These are phyloP conservation scores for Solanum chiquidenum DNA, from an alignment of 257 asterid species.

Conservation along the genomic window DNA sequence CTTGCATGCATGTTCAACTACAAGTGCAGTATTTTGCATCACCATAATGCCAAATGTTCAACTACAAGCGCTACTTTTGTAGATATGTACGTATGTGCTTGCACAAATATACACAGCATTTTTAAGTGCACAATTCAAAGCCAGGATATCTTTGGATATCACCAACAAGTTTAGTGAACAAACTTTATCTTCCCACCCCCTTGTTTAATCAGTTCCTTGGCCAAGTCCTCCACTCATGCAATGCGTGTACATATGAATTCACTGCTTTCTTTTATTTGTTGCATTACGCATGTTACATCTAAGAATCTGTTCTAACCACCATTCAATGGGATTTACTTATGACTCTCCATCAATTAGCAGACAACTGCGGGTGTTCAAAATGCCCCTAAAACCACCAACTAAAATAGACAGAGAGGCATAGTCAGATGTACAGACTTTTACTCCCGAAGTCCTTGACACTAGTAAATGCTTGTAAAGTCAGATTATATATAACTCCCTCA, in stretches of 20 bases:
- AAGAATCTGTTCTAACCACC: neutral
- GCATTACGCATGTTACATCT: neutral
- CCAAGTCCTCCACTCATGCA: neutral
- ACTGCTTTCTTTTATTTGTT: neutral
- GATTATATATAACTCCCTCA: neutral
- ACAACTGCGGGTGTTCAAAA: neutral
- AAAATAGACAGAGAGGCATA: neutral
- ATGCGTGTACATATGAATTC: neutral
- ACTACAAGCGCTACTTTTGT: neutral
- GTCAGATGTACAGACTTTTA: neutral
- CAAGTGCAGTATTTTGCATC: neutral
- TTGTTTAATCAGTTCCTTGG: neutral
- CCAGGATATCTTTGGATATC: neutral
- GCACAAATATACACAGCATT: neutral
- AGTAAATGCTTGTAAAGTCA: neutral
- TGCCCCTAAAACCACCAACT: neutral
- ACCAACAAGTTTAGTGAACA: neutral
- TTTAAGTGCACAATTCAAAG: neutral
- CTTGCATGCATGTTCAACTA: neutral
- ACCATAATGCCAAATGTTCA: neutral
- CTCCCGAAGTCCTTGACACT: neutral
- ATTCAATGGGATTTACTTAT: neutral
- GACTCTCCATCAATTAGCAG: neutral
- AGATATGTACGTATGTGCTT: neutral
- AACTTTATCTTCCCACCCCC: neutral